Conservation (phyloP, 306 rosid genomes). For the Lathyrus tuberosus region DNA sequence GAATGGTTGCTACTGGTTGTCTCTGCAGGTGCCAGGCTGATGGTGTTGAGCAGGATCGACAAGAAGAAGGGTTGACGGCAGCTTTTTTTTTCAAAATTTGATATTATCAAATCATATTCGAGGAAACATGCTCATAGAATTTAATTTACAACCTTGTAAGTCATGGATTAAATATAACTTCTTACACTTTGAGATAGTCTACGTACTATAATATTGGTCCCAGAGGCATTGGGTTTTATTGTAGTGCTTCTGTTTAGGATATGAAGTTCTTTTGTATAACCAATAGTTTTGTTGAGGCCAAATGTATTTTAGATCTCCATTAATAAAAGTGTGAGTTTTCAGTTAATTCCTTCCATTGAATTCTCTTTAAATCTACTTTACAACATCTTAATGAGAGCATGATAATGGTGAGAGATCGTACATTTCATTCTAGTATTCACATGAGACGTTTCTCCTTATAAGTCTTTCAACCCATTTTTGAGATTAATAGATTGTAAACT, state of each 20-base stretch:
- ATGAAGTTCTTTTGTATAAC: constrained; percentile 37
- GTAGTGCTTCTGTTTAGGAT: constrained; percentile 42
- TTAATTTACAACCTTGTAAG: constrained; percentile 26
- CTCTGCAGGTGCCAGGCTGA: constrained; percentile 51
- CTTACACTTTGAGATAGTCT: constrained; percentile 33
- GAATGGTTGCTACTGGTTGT: constrained; percentile 19
- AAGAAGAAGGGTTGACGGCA: constrained; percentile 65
- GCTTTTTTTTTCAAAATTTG: constrained; percentile 69
- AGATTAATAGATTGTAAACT: no score
- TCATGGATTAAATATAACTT: constrained; percentile 39
- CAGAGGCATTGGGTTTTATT: no score
- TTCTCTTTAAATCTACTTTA: no score
- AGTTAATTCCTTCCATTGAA: neutral
- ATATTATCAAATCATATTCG: constrained; percentile 67
- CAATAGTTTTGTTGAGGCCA: constrained; percentile 27
- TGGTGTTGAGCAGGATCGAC: constrained; percentile 53
- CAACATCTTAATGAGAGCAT: neutral
- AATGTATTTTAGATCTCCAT: neutral
- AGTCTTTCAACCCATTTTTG: no score
- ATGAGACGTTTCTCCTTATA: no score
- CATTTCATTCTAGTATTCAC: no score
- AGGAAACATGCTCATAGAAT: constrained; percentile 31
- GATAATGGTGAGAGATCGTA: no score
- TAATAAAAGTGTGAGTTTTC: neutral
- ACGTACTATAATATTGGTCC: constrained; percentile 24